Conservation (phyloP, 768 basidiomycete genomes). For the Leccinum ochraceum region DNA sequence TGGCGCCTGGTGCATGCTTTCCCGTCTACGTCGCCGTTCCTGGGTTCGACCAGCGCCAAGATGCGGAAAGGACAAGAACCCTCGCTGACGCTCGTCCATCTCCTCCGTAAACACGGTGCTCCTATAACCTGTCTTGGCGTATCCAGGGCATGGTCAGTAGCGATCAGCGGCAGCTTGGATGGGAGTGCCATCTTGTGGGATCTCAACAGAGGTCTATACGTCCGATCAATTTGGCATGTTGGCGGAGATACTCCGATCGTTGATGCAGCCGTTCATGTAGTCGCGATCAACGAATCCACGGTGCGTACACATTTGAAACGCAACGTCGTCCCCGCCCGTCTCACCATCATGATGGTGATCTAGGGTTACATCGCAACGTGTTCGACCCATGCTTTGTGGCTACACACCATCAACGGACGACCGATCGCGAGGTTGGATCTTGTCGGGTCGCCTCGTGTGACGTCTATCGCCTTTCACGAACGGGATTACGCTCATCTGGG, state of each 20-base stretch:
- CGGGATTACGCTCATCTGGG: conserved; percentile 81
- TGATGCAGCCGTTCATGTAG: conserved; percentile 55
- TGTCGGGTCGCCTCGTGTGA: conserved; percentile 52
- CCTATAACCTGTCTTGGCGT: conserved; percentile 68
- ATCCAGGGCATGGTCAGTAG: conserved; percentile 79
- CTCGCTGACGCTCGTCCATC: conserved; percentile 54
- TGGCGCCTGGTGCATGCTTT: conserved; percentile 61
- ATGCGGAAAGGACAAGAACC: conserved; percentile 26
- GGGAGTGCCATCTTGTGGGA: conserved; percentile 91
- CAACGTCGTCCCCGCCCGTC: neutral
- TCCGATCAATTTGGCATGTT: conserved; percentile 77
- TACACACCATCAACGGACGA: conserved; percentile 87
- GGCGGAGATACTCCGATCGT: conserved; percentile 25
- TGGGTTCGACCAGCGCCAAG: conserved; percentile 18
- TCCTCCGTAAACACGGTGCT: conserved; percentile 79
- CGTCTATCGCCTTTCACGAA: conserved; percentile 83
- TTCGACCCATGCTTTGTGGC: conserved; percentile 64
- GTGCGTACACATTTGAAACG: conserved; percentile 44
- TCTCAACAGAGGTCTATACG: conserved; percentile 79
- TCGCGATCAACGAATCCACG: conserved; percentile 83
- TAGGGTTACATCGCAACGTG: conserved; percentile 90
- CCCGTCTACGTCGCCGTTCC: conserved; percentile 20
- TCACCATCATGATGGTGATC: conserved; percentile 1
- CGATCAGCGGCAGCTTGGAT: conserved; percentile 82
- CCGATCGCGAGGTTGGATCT: conserved; percentile 74